Evolutionary conservation across 345 rosid genomes (phyloP), one percentile per base, ranked within the genome.

Genomic region (Populus deltoides): DNA sequence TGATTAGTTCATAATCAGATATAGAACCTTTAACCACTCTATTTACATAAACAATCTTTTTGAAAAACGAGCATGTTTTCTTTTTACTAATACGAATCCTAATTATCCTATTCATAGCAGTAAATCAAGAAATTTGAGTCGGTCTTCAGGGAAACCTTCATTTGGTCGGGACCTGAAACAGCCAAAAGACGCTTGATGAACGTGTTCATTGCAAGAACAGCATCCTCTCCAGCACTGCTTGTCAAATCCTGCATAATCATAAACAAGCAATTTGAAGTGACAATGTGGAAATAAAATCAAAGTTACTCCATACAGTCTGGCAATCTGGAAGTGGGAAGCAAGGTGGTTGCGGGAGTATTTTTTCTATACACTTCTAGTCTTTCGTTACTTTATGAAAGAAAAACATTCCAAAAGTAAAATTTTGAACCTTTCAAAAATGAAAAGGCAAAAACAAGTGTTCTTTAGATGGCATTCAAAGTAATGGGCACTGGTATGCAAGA

Each of bases 181-280:
- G 92, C 92, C 83, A 92, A 80, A 81, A 96, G 98, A 70, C 98
- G 92, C 87, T 93, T 93, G 78, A 96, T 87, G 80, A 96, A 93
- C 13, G 97, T 86, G 84, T 93, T 91, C 97, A 96, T 93, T 18
- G 98, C 98, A 81, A 96, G 82, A 29, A 93, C 89, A 29, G 84
- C 99, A 84, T 96, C 99, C 81, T 96, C 98, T 2, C 99, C 98
- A 7, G 97, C 98, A 71, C 90, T 96, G 79, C 87, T 96, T 22
- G 98, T 93, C 88, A 96, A 86, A 57, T 93, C 98, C 99, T 96
- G 79, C 79, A 87, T 13, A 61, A 62, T 7, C 41, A 63, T 66
- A 78, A 73, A 43, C 71, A 66, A 53, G 25, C 41, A 71, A 74
- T 41, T 75, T 69, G 62, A 78, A 71, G 61, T 81, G 43, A 49